Evolutionary conservation across 257 asterid genomes (phyloP).

Genomic region (Solanum verrucosum): DNA sequence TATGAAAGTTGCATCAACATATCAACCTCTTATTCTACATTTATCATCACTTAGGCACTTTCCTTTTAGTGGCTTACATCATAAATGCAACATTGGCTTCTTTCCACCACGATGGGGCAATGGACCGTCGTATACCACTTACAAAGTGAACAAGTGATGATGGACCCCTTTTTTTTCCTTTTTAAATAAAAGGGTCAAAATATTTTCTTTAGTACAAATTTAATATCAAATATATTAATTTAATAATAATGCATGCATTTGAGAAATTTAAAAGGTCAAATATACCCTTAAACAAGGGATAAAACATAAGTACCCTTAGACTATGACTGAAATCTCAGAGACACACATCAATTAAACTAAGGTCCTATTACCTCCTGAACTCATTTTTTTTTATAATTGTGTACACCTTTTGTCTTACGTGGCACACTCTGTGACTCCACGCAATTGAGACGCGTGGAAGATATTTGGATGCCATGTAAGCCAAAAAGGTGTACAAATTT

Average conservation of each 20-base stretch:
- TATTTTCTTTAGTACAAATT: background rate
- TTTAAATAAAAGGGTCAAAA: background rate
- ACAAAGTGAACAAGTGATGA: background rate
- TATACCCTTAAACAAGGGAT: no score
- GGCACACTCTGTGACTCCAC: no score
- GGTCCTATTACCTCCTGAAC: no score
- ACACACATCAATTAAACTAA: no score
- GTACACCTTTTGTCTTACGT: no score
- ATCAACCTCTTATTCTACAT: conserved; percentile 49
- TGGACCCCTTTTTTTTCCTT: background rate
- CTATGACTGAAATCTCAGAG: no score
- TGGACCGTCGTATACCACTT: background rate
- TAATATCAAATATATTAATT: background rate
- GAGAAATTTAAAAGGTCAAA: background rate
- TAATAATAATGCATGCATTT: background rate
- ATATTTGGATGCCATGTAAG: no score
- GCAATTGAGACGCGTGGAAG: no score
- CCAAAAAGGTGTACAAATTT: no score
- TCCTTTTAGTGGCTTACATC: conserved; percentile 39
- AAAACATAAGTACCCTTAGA: no score
- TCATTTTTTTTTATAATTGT: no score
- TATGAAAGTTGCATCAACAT: conserved; percentile 57
- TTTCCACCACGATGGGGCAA: background rate
- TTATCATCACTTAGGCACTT: conserved; percentile 1
- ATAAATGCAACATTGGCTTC: conserved; percentile 23